Conservation (phyloP, 306 rosid genomes). For the Trifolium fragiferum region DNA sequence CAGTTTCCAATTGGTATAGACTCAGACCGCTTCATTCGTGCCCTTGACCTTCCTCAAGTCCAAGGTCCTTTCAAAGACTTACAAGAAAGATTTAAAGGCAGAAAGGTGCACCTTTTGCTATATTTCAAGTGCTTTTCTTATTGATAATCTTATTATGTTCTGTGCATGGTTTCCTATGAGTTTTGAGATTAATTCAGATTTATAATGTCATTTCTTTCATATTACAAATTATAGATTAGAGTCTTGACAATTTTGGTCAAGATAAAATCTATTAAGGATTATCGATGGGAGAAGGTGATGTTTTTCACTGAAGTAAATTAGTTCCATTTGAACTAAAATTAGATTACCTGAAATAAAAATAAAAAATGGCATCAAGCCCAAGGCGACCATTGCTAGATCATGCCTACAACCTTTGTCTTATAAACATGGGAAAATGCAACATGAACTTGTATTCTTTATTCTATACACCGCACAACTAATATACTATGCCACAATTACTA, state of each 20-base stretch:
- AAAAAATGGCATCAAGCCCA: constrained; percentile 10
- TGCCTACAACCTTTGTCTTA: constrained; percentile 6
- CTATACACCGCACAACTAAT: constrained; percentile 24
- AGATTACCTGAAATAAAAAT: constrained; percentile 1
- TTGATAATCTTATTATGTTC: constrained; percentile 12
- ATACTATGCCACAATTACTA: background rate
- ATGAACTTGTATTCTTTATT: background rate
- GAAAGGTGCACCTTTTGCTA: constrained; percentile 63
- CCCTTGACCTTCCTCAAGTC: constrained; percentile 80
- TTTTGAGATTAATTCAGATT: constrained; percentile 36
- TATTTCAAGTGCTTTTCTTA: background rate
- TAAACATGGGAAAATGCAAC: constrained; percentile 11
- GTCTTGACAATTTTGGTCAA: background rate
- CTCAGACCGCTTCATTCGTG: constrained; percentile 78
- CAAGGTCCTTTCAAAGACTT: constrained; percentile 79
- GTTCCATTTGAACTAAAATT: constrained; percentile 24
- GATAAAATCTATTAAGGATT: constrained; percentile 13
- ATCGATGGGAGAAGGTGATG: constrained; percentile 2
- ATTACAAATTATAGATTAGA: constrained; percentile 23
- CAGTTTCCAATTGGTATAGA: constrained; percentile 99
- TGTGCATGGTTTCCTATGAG: constrained; percentile 14
- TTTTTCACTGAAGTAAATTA: constrained; percentile 17
- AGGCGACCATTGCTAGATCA: constrained; percentile 21
- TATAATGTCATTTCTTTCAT: background rate
- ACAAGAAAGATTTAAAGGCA: constrained; percentile 83